phyloP scores from a whole-genome alignment of 2,329 filamentous ascomycete genomes.

The Pseudogymnoascus sp. region DNA sequence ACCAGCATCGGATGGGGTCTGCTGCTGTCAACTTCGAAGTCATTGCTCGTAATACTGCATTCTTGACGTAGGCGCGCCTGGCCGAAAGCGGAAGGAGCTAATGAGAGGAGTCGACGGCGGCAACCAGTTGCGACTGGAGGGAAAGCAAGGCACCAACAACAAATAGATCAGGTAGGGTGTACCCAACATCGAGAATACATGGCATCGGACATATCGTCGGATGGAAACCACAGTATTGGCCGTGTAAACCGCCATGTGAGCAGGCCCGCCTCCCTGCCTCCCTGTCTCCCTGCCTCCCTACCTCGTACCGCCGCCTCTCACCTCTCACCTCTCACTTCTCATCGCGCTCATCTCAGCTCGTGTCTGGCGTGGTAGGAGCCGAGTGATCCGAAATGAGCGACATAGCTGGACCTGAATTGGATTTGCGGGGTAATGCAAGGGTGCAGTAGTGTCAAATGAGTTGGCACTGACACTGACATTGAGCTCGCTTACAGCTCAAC shows the following conservation, averaged over 20 bases:
- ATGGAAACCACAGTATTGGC: not conserved
- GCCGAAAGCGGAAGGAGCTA: not conserved
- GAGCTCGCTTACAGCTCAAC: not conserved
- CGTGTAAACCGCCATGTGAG: not conserved
- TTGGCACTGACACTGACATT: not conserved
- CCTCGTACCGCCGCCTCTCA: not conserved
- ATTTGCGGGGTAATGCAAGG: constrained; percentile 1
- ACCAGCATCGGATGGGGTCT: not conserved
- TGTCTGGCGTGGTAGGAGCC: not conserved
- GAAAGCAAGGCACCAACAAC: not conserved
- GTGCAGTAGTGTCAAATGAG: not conserved
- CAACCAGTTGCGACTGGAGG: not conserved
- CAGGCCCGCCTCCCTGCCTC: not conserved
- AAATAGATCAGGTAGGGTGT: not conserved
- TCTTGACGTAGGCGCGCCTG: not conserved
- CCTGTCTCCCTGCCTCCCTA: not conserved
- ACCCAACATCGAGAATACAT: not conserved
- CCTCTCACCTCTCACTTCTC: not conserved
- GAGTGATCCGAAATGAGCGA: not conserved
- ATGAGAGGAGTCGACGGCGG: not conserved
- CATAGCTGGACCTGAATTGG: not conserved
- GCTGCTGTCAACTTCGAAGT: not conserved
- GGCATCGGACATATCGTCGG: not conserved
- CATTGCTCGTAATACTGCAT: not conserved
- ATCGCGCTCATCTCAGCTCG: not conserved